phyloP scores from a whole-genome alignment of 805 yeast species.

The Yarrowia alimentaria region DNA sequence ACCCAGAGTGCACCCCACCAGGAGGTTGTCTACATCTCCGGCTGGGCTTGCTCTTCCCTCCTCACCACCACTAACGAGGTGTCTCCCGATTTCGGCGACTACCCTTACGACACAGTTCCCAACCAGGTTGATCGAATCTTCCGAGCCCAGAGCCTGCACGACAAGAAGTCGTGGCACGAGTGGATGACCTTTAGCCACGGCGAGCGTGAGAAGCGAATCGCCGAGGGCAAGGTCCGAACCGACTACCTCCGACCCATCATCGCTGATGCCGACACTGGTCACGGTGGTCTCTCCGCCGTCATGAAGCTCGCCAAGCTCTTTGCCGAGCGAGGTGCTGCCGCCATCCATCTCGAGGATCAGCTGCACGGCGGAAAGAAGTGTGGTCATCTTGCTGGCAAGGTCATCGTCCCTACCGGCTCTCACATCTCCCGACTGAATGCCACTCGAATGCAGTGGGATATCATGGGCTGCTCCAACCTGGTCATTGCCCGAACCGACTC shows the following conservation, averaged over 20 bases:
- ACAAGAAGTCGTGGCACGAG: constrained; percentile 48
- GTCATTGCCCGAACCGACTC: constrained; percentile 63
- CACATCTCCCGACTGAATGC: constrained; percentile 56
- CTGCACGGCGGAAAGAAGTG: constrained; percentile 65
- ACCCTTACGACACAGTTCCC: constrained; percentile 70
- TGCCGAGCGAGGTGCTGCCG: constrained; percentile 68
- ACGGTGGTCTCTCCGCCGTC: constrained; percentile 59
- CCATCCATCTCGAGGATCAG: constrained; percentile 64
- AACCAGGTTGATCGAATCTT: constrained; percentile 60
- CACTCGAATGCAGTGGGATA: constrained; percentile 62
- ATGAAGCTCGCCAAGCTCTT: constrained; percentile 65
- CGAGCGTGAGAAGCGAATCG: constrained; percentile 34
- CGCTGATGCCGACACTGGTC: constrained; percentile 69
- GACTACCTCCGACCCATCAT: constrained; percentile 61
- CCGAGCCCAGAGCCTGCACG: constrained; percentile 59
- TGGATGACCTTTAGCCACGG: constrained; percentile 39
- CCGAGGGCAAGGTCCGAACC: constrained; percentile 37
- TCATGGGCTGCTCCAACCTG: constrained; percentile 58
- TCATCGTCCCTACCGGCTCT: constrained; percentile 57
- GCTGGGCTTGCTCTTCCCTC: constrained; percentile 61
- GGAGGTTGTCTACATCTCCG: constrained; percentile 55
- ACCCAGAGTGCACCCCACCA: constrained; percentile 55
- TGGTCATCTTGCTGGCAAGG: constrained; percentile 63
- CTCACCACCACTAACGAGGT: constrained; percentile 62
- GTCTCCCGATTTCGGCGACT: constrained; percentile 66